Conservation (phyloP, 192 early-diverging fungal genomes). For the Podila clonocystis region DNA sequence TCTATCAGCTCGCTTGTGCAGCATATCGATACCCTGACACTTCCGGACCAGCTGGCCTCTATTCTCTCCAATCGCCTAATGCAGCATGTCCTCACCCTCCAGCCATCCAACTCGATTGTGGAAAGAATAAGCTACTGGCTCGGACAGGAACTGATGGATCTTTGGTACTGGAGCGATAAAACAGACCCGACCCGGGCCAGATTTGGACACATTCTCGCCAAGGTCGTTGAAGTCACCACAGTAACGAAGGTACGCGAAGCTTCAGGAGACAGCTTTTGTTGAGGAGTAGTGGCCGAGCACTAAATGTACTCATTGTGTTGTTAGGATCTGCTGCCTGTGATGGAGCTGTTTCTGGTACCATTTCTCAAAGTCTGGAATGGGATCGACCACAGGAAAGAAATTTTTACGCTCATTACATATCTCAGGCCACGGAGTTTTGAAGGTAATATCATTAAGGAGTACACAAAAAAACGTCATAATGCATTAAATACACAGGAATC, state of each 20-base stretch:
- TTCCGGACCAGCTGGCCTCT: conserved; percentile 58
- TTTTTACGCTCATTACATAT: conserved; percentile 58
- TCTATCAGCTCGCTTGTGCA: conserved; percentile 53
- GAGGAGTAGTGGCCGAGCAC: neutral
- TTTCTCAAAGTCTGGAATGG: conserved; percentile 62
- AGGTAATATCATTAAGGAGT: conserved; percentile 30
- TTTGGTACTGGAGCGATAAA: conserved; percentile 56
- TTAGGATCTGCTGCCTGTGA: conserved; percentile 58
- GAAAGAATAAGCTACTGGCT: conserved; percentile 57
- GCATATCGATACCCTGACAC: conserved; percentile 56
- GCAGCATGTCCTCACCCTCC: conserved; percentile 56
- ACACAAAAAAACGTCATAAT: neutral
- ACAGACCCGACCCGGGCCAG: conserved; percentile 18
- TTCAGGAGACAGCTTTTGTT: neutral
- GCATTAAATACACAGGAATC: neutral
- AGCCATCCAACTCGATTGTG: conserved; percentile 25
- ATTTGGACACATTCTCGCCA: conserved; percentile 47
- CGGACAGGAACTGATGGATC: conserved; percentile 58
- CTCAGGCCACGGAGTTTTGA: conserved; percentile 55
- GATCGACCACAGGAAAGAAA: conserved; percentile 51
- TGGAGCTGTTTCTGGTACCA: conserved; percentile 57
- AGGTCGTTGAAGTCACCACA: conserved; percentile 48
- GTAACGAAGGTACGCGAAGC: conserved; percentile 54
- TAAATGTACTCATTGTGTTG: neutral
- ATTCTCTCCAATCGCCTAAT: conserved; percentile 56